phyloP scores from a whole-genome alignment of 2,329 filamentous ascomycete genomes.

The Podosphaera aphanis region DNA sequence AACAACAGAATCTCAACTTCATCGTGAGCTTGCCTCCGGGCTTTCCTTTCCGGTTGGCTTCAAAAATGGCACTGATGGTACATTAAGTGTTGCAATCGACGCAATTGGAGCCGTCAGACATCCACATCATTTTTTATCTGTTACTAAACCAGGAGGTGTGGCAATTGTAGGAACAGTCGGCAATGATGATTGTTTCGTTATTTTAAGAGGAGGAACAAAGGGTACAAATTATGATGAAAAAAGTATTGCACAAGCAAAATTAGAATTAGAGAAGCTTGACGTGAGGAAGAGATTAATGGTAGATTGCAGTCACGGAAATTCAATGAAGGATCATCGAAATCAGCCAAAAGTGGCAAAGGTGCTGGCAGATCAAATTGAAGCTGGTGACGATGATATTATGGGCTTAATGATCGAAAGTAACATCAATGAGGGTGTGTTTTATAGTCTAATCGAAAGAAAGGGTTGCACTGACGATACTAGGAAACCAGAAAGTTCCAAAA shows the following conservation, averaged over 20 bases:
- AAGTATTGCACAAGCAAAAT: conserved; percentile 57
- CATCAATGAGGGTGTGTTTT: conserved; percentile 45
- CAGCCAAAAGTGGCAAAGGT: conserved; percentile 77
- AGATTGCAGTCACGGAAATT: conserved; percentile 97
- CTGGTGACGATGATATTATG: conserved; percentile 70
- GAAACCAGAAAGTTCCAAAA: conserved; percentile 64
- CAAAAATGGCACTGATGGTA: conserved; percentile 97
- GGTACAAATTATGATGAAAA: conserved; percentile 86
- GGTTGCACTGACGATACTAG: background rate
- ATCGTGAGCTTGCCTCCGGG: conserved; percentile 84
- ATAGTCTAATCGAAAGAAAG: background rate
- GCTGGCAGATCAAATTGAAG: conserved; percentile 63
- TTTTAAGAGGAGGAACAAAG: conserved; percentile 71
- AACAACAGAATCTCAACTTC: conserved; percentile 89
- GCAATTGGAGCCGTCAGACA: conserved; percentile 70
- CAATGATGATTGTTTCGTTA: conserved; percentile 95
- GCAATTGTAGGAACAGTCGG: conserved; percentile 83
- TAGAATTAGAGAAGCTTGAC: conserved; percentile 57
- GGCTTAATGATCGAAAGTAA: conserved; percentile 99
- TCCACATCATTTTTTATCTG: conserved; percentile 94
- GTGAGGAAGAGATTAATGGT: conserved; percentile 86
- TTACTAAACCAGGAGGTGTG: conserved; percentile 89
- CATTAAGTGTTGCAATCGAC: conserved; percentile 75
- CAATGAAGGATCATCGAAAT: conserved; percentile 90
- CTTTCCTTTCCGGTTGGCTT: conserved; percentile 95